Percentiles rank a stretch among this genome's conserved stretches.
Conservation (phyloP, 1,284 basidiomycete genomes). For the Phellopilus nigrolimitatus region DNA sequence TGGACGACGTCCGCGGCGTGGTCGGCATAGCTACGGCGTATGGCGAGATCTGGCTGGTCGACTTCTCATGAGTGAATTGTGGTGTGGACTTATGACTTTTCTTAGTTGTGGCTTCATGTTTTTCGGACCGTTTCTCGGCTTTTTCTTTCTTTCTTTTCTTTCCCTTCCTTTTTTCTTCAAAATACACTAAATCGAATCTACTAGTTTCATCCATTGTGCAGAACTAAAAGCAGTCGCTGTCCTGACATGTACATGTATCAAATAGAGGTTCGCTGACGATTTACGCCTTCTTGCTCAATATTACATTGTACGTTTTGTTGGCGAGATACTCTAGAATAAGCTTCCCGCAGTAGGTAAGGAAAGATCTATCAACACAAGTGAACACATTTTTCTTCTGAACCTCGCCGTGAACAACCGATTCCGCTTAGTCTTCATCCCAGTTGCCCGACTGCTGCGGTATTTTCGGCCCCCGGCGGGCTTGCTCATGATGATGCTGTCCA, state of each 20-base stretch:
- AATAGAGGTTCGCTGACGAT: background rate
- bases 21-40: conserved; percentile 12
- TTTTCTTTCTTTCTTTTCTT: background rate
- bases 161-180: background rate
- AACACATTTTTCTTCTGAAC: conserved; percentile 7
- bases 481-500: conserved; percentile 98
- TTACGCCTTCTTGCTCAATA: background rate
- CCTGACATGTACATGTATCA: no score
- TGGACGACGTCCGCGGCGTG: conserved; percentile 15
- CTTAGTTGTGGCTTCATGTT: background rate
- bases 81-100: background rate
- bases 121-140: background rate
- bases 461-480: conserved; percentile 88
- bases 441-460: conserved; percentile 78
- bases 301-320: background rate
- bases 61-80: conserved; percentile 7
- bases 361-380: background rate
- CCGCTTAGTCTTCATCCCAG: conserved; percentile 64
- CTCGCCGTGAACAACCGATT: no score
- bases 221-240: no score
- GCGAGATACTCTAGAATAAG: background rate
- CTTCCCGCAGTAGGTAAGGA: background rate
- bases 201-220: background rate
- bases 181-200: background rate
- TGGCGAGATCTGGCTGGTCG: conserved; percentile 16